Conservation (phyloP, 1,139 yeast species). For the Lodderomyces jiufengensis region DNA sequence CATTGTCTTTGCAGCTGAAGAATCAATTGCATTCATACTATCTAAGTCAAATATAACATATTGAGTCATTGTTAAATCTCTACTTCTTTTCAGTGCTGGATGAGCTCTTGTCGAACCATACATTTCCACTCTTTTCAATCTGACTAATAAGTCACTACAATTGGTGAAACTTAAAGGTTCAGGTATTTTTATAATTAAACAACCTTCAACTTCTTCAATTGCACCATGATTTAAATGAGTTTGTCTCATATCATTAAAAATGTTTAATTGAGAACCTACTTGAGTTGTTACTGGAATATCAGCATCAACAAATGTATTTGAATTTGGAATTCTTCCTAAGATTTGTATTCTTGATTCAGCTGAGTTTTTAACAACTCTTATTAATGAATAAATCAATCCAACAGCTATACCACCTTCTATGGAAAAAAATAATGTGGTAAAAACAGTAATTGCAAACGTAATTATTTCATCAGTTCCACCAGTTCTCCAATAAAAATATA, state of each 20-base stretch:
- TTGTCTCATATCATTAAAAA: constrained; percentile 35
- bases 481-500: constrained; percentile 69
- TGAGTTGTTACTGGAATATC: constrained; percentile 41
- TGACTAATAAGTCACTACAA: constrained; percentile 72
- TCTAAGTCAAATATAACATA: constrained; percentile 76
- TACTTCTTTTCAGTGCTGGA: constrained; percentile 67
- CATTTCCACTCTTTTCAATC: constrained; percentile 74
- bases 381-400: constrained; percentile 76
- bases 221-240: constrained; percentile 37
- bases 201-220: constrained; percentile 77
- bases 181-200: constrained; percentile 81
- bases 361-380: constrained; percentile 80
- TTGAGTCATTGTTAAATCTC: constrained; percentile 53
- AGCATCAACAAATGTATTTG: constrained; percentile 74
- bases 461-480: constrained; percentile 74
- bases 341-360: constrained; percentile 88
- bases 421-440: constrained; percentile 74
- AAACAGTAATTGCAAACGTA: constrained; percentile 69
- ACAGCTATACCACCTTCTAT: constrained; percentile 87
- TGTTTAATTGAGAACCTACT: constrained; percentile 17
- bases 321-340: constrained; percentile 75
- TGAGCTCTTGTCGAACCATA: constrained; percentile 84
- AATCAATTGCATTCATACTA: constrained; percentile 85
- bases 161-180: constrained; percentile 94
- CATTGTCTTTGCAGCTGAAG: constrained; percentile 80